Base-by-base conservation (phyloP, 805 yeast species). In the Groenewaldozyma salmanticensis region DNA sequence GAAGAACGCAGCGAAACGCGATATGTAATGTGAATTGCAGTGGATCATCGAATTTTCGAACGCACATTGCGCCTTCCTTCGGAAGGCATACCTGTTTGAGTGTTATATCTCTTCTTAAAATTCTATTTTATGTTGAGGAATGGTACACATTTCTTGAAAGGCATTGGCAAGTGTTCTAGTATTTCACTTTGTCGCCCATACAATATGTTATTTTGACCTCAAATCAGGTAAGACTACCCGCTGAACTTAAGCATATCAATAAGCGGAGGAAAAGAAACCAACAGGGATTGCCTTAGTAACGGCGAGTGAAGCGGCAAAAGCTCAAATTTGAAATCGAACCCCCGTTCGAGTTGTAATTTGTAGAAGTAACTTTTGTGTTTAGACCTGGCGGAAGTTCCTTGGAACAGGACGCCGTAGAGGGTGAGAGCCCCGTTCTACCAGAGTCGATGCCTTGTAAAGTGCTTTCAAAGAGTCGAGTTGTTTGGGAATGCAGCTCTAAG, bases 1-100 rank as follows among this genome's bases (percentile, higher is more conserved):
- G 66, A 63, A 63, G 66, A 61, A 61, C 66, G 67, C 67, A 62
- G 67, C 67, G 63, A 62, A 61, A 52, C 58, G 66, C 67, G 67
- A 62, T 61, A 62, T 54, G 66, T 62, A 57, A 49, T 61, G 65
- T 61, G 67, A 55, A 52, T 58, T 57, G 60, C 60, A 58, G 66
- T 61, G 65, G 60, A 60, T 64, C 69, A 64, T 61, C 64, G 65
- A 64, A 61, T 62, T 61, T 63, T 64, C 62, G 67, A 64, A 64
- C 68, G 66, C 68, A 64, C 67, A 63, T 64, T 64, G 68, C 67
- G 58, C 67, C 62, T 59, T 58, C 59, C 54, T 58, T 62, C 64
- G 49, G 51, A 52, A 59, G 60, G 63, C 56, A 60, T 58, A 55
- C 62, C 65, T 61, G 64, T 60, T 57, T 58, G 66, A 60, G 67